phyloP scores from a whole-genome alignment of 371 early-diverging fungal genomes.

The Rhizopus arrhizus region DNA sequence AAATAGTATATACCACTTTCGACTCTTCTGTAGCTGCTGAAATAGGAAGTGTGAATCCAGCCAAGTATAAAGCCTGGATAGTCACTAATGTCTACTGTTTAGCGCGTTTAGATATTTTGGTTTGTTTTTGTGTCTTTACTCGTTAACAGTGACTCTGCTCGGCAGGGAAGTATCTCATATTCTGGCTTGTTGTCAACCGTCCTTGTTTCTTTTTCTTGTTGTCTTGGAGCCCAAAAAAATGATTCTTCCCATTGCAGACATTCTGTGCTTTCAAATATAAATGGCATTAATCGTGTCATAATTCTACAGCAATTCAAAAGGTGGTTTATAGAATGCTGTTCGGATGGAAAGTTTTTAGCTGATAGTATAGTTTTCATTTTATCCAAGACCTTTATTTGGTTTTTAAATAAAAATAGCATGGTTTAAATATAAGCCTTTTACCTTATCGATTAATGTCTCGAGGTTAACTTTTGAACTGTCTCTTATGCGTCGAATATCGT shows the following conservation, averaged over 20 bases:
- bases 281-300: conserved; percentile 81
- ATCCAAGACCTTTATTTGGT: conserved; percentile 46
- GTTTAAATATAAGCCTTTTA: conserved; percentile 6
- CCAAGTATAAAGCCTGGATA: conserved; percentile 63
- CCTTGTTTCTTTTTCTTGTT: conserved; percentile 29
- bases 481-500: conserved; percentile 73
- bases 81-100: conserved; percentile 26
- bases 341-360: conserved; percentile 55
- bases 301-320: conserved; percentile 83
- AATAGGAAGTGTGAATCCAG: conserved; percentile 79
- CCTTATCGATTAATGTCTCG: conserved; percentile 63
- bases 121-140: background rate
- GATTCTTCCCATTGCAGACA: conserved; percentile 61
- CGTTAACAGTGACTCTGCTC: conserved; percentile 40
- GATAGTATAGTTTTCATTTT: conserved; percentile 57
- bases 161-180: conserved; percentile 37
- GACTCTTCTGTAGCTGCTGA: conserved; percentile 52
- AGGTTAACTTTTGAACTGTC: conserved; percentile 73
- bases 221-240: conserved; percentile 70
- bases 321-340: conserved; percentile 56
- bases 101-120: background rate
- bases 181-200: conserved; percentile 22
- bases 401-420: background rate
- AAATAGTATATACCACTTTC: conserved; percentile 74
- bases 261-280: conserved; percentile 73